Evolutionary conservation across 345 rosid species (phyloP).

Genomic region (Draba incana): DNA sequence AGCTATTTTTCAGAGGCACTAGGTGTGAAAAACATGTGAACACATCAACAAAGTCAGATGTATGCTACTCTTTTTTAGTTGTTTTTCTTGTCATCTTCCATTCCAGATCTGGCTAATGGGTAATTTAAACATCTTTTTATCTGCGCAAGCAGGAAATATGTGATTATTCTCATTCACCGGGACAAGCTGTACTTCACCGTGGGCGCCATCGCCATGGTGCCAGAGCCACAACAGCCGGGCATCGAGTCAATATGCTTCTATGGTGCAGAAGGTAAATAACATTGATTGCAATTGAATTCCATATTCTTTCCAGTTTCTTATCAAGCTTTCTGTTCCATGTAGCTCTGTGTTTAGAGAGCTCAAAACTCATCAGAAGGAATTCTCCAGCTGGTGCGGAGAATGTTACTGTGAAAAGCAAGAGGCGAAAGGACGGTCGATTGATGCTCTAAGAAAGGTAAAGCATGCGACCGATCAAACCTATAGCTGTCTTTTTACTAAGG

Average conservation of each 20-base stretch:
- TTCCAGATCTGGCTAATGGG: neutral
- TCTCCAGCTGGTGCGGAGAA: conserved; percentile 92
- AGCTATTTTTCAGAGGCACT: conserved; percentile 83
- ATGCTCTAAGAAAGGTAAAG: conserved; percentile 68
- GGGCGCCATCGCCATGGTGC: conserved; percentile 99
- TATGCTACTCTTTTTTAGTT: conserved; percentile 45
- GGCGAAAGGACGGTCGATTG: conserved; percentile 56
- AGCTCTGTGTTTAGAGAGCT: conserved; percentile 90
- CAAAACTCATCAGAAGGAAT: conserved; percentile 79
- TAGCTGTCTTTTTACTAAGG: conserved; percentile 5
- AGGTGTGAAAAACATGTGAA: conserved; percentile 95
- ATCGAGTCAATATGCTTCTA: conserved; percentile 78
- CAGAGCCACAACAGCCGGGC: conserved; percentile 86
- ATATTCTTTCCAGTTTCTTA: conserved; percentile 19
- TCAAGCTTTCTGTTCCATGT: conserved; percentile 27
- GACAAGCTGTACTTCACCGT: conserved; percentile 87
- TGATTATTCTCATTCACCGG: conserved; percentile 77
- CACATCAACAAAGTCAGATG: conserved; percentile 73
- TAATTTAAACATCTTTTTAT: neutral
- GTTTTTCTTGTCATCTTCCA: conserved; percentile 18
- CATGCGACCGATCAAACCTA: conserved; percentile 19
- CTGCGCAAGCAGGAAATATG: conserved; percentile 62
- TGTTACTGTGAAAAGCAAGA: conserved; percentile 73
- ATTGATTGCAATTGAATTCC: conserved; percentile 1
- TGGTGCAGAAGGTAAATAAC: conserved; percentile 92